These are phyloP conservation scores for Beta vulgaris DNA, from an alignment of 148 eudicot species.

Conservation along the genomic window DNA sequence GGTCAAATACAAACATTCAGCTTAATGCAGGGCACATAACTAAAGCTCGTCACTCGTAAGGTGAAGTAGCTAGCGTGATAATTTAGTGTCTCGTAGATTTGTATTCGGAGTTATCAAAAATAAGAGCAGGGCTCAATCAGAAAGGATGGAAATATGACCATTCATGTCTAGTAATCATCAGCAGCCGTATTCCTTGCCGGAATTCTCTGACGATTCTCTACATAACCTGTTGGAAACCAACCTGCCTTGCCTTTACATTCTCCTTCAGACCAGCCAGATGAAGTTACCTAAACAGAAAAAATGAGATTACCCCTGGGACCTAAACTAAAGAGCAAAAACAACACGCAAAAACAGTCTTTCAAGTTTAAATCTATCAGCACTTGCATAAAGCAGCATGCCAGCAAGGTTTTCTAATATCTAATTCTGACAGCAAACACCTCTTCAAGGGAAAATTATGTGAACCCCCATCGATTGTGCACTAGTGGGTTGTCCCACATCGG, in stretches of 20 bases:
- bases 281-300: conserved; percentile 46
- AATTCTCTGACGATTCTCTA: conserved; percentile 70
- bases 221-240: conserved; percentile 89
- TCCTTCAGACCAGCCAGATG: conserved; percentile 94
- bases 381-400: neutral
- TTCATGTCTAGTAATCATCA: conserved; percentile 45
- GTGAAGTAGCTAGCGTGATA: neutral
- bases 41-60: neutral
- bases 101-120: neutral
- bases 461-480: too few species aligned
- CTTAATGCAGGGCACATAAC: neutral
- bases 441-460: too few species aligned
- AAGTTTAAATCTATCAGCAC: neutral
- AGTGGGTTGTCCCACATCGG: too few species aligned
- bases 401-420: neutral
- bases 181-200: conserved; percentile 55
- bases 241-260: conserved; percentile 92
- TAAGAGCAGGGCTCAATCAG: neutral
- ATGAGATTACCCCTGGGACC: neutral
- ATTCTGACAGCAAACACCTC: too few species aligned
- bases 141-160: too few species aligned
- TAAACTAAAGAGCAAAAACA: neutral
- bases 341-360: neutral
- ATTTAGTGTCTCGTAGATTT: too few species aligned
- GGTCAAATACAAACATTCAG: neutral